Conservation (phyloP, 768 basidiomycete genomes). For the Kwoniella pini region DNA sequence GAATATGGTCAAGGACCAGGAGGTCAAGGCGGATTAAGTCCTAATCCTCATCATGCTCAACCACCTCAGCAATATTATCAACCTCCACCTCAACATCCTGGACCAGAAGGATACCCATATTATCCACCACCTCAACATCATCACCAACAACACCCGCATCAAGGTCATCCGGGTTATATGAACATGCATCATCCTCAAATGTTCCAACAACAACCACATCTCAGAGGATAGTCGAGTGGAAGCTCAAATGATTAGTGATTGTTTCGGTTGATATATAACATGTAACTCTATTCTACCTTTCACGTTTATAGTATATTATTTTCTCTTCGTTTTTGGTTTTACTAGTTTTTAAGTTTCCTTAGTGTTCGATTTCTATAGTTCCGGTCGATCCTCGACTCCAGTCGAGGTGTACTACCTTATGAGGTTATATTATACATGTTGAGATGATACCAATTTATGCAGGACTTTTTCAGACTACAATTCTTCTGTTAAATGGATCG, state of each 20-base stretch:
- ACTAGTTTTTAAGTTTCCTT: not conserved
- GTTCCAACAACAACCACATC: conserved; percentile 27
- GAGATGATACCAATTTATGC: conserved; percentile 6
- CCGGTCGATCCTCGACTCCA: not conserved
- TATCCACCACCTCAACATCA: conserved; percentile 19
- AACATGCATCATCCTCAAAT: conserved; percentile 30
- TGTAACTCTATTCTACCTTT: too few relatives aligned
- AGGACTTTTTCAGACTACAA: too few relatives aligned
- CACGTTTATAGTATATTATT: too few relatives aligned
- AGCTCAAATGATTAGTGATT: too few relatives aligned
- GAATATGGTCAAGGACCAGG: conserved; percentile 22
- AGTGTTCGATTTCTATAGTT: too few relatives aligned
- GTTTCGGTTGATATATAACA: too few relatives aligned
- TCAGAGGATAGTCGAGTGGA: not conserved
- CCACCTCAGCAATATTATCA: conserved; percentile 13
- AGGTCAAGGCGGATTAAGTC: conserved; percentile 8
- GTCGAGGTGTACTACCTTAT: not conserved
- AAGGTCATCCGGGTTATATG: conserved; percentile 16
- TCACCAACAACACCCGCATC: conserved; percentile 13
- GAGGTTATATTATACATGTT: not conserved
- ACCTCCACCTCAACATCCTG: conserved; percentile 19
- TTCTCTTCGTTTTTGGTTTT: conserved; percentile 1
- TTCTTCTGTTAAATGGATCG: too few relatives aligned
- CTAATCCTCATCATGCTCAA: conserved; percentile 3
- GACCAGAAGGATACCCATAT: conserved; percentile 26